Base-by-base conservation (phyloP, 768 basidiomycete genomes). In the Strobilomyces dryophilus region DNA sequence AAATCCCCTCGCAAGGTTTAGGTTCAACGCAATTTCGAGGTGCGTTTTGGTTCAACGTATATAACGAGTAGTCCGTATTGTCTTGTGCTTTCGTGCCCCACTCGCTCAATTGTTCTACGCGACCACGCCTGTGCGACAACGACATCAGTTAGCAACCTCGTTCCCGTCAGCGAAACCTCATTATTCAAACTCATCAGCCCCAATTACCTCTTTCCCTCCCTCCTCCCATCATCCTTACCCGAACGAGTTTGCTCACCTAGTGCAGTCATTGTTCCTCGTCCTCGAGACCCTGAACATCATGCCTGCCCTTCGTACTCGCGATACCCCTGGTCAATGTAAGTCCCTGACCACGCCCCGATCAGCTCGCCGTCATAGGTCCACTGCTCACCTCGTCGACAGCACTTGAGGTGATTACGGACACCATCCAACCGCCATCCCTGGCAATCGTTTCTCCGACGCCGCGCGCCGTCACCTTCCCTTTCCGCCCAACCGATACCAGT, bases 251-350 rank as follows among this genome's bases (percentile, higher is more conserved):
- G 69, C 65, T 62, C 69, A 54, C 61, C 65, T 46, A 47, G 68
- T 67, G 64, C 29, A 29, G 67, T 57, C 49, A 45, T 57, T 73
- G 64, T 71, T 67, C 65, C 31, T 29, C 60, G 54, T 60, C 65
- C 54, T 49, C 31, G 36, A 52, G 49, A 51, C 48, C 27, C 8
- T 20, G 64, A 64, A 70, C 74, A 71, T 82, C 79, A 89, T 89
- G 87, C 87, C 87, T 70, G 85, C 85, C 47, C 76, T 82, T 66
- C 86, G 87, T 74, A 88, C 86, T 68, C 85, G 84, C 76, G 85
- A 87, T 76, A 84, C 79, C 76, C 79, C 76, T 59, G 70, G 78
- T 67, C 75, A 74, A 66, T 69, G 77, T 76, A 50, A 73, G 75
- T 69, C n/a, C 37, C 42, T 21, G 35, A 39, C 31, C 27, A 20